Base-by-base conservation (phyloP, 176 grass and related monocot genomes). In the Olyra latifolia region DNA sequence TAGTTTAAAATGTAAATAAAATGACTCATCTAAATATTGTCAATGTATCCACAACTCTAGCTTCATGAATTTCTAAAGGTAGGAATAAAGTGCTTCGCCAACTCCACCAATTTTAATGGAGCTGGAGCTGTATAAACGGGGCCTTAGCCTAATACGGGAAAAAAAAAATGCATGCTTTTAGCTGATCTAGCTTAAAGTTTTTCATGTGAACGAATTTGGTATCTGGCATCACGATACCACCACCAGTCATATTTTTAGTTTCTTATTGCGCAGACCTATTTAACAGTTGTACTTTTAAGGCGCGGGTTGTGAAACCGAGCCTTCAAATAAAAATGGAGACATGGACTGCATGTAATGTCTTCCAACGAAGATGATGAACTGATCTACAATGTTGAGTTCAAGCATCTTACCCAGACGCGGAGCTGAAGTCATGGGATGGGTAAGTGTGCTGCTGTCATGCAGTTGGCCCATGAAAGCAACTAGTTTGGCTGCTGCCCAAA, bases 401-500 rank as follows among this genome's bases (percentile, higher is more conserved):
- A 54, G 15, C 13, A 43, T 66, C 47, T 74, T 74, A 74, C 68
- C 86, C 67, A 47, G 4, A 30, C 66, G 71, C 15, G 47, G 38
- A 72, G 73, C 15, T 12, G 64, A 58, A 30, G 66, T 65, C 80
- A 83, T 49, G 28, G 59, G 74, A 78, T 88, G 73, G 20, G 74
- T 39, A 63, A n/a, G 38, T 42, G 58, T 59, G 76, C 56, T 69
- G 69, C 14, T 81, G 39, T 85, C 82, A 80, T 30, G 70, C 3
- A 10, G 62, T 16, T 80, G 87, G 76, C 62, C 82, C 87, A 14
- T 53, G 87, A 89, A 76, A 85, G 82, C 42, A 57, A 81, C 87
- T 11, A 38, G 22, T 52, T 65, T 30, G 80, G 27, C 49, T 58
- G 17, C 55, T 45, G 14, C 43, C 62, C 27, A 78, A 55, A 30